Evolutionary conservation across 192 early-diverging fungal genomes (phyloP).

Genomic region (Oehlia diaphana): DNA sequence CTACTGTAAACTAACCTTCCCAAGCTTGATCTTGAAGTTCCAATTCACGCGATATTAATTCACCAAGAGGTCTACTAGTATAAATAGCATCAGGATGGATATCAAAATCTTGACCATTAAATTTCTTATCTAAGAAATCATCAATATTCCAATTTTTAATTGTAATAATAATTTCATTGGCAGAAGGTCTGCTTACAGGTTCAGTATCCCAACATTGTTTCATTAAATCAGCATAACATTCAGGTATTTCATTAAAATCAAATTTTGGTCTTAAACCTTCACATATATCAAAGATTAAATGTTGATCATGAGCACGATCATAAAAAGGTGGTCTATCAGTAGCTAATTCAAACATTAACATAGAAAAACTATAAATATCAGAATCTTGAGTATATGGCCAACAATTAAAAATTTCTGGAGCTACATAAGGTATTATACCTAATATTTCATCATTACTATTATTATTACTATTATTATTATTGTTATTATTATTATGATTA

Average conservation of each 20-base stretch:
- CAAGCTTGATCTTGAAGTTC: not conserved
- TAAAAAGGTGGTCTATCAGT: not conserved
- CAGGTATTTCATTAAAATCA: not conserved
- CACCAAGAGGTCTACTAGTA: not conserved
- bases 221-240: not conserved
- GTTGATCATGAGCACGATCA: not conserved
- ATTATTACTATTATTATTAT: no score
- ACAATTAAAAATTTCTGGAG: not conserved
- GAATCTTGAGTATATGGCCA: not conserved
- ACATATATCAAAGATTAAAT: not conserved
- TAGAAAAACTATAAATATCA: conserved; percentile 11
- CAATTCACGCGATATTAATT: not conserved
- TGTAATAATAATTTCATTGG: not conserved
- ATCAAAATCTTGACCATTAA: not conserved
- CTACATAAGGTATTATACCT: not conserved
- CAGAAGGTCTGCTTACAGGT: not conserved
- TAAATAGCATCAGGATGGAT: not conserved
- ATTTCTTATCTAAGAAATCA: not conserved
- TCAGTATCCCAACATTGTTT: conserved; percentile 4
- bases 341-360: not conserved
- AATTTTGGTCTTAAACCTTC: not conserved
- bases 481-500: no score
- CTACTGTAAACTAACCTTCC: not conserved
- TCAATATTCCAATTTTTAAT: not conserved
- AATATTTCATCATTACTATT: not conserved